A percentile compares a stretch with the other conserved stretches of the same genome.
These are phyloP conservation scores for Pezicula radicicola DNA, from an alignment of 2,329 filamentous ascomycete species.

Conservation along the genomic window DNA sequence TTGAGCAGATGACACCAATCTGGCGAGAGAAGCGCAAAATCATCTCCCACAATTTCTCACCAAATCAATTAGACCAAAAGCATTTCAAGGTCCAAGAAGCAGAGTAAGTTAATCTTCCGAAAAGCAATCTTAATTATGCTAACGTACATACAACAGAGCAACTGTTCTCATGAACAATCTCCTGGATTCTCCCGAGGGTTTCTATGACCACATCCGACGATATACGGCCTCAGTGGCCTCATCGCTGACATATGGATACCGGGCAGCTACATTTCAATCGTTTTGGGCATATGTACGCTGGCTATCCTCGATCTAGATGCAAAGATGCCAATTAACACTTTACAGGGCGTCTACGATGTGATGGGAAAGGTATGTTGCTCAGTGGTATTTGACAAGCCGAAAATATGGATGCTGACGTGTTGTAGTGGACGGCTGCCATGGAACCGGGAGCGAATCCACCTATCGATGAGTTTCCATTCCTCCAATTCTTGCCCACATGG, in stretches of 20 bases:
- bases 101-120: background rate
- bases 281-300: too few relatives aligned
- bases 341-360: conserved; percentile 23
- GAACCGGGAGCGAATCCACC: conserved; percentile 31
- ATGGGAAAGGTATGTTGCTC: too few relatives aligned
- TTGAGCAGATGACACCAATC: background rate
- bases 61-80: background rate
- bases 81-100: background rate
- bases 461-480: conserved; percentile 30
- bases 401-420: too few relatives aligned
- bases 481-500: conserved; percentile 19
- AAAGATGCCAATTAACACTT: too few relatives aligned
- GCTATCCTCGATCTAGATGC: too few relatives aligned
- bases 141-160: background rate
- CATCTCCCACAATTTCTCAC: background rate
- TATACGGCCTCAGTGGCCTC: conserved; percentile 37
- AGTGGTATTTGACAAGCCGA: too few relatives aligned
- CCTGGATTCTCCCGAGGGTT: background rate
- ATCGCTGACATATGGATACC: conserved; percentile 34
- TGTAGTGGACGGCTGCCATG: conserved; percentile 28
- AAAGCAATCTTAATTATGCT: background rate
- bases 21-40: conserved; percentile 4
- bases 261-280: conserved; percentile 27
- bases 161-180: conserved; percentile 3
- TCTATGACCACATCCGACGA: conserved; percentile 22